These are phyloP conservation scores for Ascochyta lentis DNA, from an alignment of 2,329 filamentous ascomycete genomes.

Conservation along the genomic window DNA sequence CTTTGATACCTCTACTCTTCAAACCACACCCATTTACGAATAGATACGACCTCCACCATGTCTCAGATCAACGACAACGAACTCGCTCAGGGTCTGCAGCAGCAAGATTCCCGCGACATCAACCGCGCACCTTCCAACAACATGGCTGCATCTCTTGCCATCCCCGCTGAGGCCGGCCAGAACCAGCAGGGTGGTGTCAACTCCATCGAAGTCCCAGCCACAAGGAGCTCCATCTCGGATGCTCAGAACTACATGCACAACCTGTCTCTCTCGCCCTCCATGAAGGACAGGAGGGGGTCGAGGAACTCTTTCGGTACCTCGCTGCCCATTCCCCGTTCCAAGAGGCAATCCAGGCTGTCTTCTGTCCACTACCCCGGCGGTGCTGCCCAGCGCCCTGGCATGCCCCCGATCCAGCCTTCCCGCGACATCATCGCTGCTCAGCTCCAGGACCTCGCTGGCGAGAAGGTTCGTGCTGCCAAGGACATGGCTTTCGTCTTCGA, in stretches of 20 bases:
- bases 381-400: conserved; percentile 60
- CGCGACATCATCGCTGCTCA: conserved; percentile 74
- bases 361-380: conserved; percentile 61
- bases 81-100: conserved; percentile 51
- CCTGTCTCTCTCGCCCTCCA: conserved; percentile 71
- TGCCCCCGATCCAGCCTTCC: conserved; percentile 65
- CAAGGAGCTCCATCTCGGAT: conserved; percentile 72
- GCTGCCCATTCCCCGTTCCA: conserved; percentile 74
- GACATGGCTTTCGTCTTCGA: conserved; percentile 85
- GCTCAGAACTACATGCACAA: conserved; percentile 75
- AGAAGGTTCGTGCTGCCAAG: conserved; percentile 73
- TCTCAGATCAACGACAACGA: conserved; percentile 66
- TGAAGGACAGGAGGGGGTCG: conserved; percentile 70
- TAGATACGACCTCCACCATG: conserved; percentile 52
- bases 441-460: conserved; percentile 69
- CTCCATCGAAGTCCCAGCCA: conserved; percentile 73
- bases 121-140: conserved; percentile 22
- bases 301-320: conserved; percentile 78
- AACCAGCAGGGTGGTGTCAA: conserved; percentile 44
- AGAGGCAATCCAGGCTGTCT: conserved; percentile 71
- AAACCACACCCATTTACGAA: neutral
- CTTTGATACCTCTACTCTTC: neutral
- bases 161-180: conserved; percentile 34
- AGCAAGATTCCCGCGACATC: conserved; percentile 27
- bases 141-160: conserved; percentile 38